Base-by-base conservation (phyloP, 2,329 filamentous ascomycete species). In the Penicillium hordei region DNA sequence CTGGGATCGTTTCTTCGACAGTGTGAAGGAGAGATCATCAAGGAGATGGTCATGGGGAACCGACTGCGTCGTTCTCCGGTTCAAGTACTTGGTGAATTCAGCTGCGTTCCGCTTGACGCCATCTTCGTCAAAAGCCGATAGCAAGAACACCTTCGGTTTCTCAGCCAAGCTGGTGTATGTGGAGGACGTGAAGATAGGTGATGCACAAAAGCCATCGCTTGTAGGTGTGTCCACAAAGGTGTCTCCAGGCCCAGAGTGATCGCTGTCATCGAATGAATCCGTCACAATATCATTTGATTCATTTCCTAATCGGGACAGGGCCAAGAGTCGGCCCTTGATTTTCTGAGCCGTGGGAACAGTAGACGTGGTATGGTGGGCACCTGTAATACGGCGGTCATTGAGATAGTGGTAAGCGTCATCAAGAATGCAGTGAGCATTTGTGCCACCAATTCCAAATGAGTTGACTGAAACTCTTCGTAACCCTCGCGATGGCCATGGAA, bases 361-460 rank as follows among this genome's bases (percentile, higher is more conserved):
- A 17, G 49, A 29, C 9, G 43, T 43, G 3, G 65, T 65, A 21
- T 51, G 42, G n/a, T 67, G 65, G 8, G 25, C 15, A 13, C 55
- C 56, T 21, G 29, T 12, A 33, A 65, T 49, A 17, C 38, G 39
- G 29, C 57, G 60, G 27, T 61, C 57, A 5, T 55, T 38, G 3
- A 68, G 59, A 21, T 61, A 68, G 42, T 68, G 60, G 12, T 61
- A 62, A 12, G 67, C 68, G 29, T 72, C 66, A 40, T 75, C 72
- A 29, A 76, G 43, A 6, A 76, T 65, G 31, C 66, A 64, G 49
- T 75, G 71, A 0, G 71, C 65, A 53, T 74, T 74, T 1, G 72
- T 64, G 0, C 73, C 73, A 6, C 72, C 73, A 49, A 69, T 73
- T 8, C 75, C 75, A 51, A 77, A 77, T 8, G 65, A 72, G 51